Conservation (phyloP, 129 eudicot genomes). For the Smallanthus sonchifolius region DNA sequence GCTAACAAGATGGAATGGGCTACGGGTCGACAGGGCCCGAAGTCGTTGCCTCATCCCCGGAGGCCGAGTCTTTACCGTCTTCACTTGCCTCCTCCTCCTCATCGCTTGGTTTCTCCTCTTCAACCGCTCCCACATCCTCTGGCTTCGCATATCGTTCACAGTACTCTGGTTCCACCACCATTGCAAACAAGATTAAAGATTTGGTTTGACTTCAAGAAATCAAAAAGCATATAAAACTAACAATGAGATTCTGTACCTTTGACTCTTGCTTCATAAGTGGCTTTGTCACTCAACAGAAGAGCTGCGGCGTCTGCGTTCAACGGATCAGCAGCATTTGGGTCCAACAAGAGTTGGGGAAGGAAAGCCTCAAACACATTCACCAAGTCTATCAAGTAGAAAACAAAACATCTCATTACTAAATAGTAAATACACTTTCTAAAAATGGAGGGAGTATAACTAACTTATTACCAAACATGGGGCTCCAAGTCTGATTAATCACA, state of each 20-base stretch:
- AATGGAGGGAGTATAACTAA: neutral
- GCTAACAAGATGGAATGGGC: neutral
- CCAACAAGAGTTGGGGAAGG: conserved; percentile 66
- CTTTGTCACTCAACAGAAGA: conserved; percentile 51
- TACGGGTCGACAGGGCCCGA: conserved; percentile 55
- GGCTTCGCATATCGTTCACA: conserved; percentile 67
- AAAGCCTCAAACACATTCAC: conserved; percentile 69
- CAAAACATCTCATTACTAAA: neutral
- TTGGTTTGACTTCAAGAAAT: no score
- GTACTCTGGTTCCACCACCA: conserved; percentile 31
- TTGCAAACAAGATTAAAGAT: neutral
- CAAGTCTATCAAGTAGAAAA: conserved; percentile 36
- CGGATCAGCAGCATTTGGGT: conserved; percentile 74
- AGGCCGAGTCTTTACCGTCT: conserved; percentile 46
- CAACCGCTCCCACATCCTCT: conserved; percentile 45
- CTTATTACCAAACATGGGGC: conserved; percentile 87
- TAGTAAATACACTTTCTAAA: neutral
- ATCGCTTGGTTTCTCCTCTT: conserved; percentile 54
- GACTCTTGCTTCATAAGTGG: conserved; percentile 56
- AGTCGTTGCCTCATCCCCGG: conserved; percentile 56
- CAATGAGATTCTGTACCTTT: conserved; percentile 45
- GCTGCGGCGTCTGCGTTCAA: conserved; percentile 68
- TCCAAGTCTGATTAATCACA: conserved; percentile 79
- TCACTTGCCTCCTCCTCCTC: conserved; percentile 64
- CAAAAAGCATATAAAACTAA: neutral